Evolutionary conservation across 371 early-diverging fungal genomes (phyloP).

Genomic region (Mycotypha africana): DNA sequence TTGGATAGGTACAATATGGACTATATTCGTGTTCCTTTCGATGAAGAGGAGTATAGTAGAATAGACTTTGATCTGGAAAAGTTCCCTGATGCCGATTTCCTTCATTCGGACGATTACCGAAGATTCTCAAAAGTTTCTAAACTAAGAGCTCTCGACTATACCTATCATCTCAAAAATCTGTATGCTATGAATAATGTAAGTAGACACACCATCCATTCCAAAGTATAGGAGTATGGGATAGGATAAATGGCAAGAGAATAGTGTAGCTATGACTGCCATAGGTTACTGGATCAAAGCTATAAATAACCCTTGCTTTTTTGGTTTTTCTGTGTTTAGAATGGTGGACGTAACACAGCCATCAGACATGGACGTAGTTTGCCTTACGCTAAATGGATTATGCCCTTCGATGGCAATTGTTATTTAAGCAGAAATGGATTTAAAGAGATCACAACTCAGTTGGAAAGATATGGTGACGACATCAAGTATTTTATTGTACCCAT

Average conservation of each 20-base stretch:
- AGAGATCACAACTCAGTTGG: conserved; percentile 56
- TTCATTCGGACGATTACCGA: conserved; percentile 61
- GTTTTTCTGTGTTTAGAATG: conserved; percentile 45
- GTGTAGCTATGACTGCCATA: too few species aligned
- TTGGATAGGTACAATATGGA: conserved; percentile 52
- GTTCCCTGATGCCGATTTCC: conserved; percentile 62
- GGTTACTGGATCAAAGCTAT: too few species aligned
- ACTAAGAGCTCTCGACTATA: conserved; percentile 56
- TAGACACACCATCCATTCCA: too few species aligned
- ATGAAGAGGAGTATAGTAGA: conserved; percentile 49
- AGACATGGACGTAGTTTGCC: conserved; percentile 49
- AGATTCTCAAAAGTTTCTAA: conserved; percentile 58
- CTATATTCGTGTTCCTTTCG: conserved; percentile 59
- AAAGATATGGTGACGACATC: conserved; percentile 39
- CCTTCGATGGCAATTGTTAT: conserved; percentile 70
- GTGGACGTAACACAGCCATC: conserved; percentile 62
- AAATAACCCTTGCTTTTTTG: neutral
- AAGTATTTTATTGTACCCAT: conserved; percentile 69
- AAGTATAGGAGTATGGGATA: too few species aligned
- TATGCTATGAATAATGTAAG: conserved; percentile 77
- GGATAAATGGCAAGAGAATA: too few species aligned
- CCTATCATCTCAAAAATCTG: conserved; percentile 64
- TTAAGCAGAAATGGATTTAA: conserved; percentile 51
- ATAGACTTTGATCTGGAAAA: conserved; percentile 60
- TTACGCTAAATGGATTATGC: conserved; percentile 62